Base-by-base conservation (phyloP, 2,329 filamentous ascomycete species). In the Penicillium vulpinum region DNA sequence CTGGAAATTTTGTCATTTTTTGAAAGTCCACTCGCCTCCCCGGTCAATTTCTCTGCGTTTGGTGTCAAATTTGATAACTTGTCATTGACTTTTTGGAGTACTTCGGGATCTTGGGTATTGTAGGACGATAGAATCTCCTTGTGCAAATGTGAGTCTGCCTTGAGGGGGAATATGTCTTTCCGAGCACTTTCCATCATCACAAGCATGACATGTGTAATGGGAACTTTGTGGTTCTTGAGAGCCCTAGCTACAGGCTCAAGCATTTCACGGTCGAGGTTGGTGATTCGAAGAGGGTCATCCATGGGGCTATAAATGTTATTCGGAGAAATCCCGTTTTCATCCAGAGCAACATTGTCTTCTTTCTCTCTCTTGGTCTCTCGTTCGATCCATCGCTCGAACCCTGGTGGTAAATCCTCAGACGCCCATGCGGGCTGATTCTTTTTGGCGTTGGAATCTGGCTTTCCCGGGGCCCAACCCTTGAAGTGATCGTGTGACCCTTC, bases 101-200 rank as follows among this genome's bases (percentile, higher is more conserved):
- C 7, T 11, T 58, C 41, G 2, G 53, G n/a, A n/a, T 56, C 55
- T 16, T 57, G 40, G n/a, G 54, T 60, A 18, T 55, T 53, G 43
- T 69, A 63, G 5, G 68, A 64, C 3, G 64, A 57, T 28, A 68
- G 45, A 10, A 72, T 67, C 22, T 60, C 53, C 8, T 66, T 39
- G 43, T 73, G 67, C 13, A 72, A 52, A 39, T 66, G 59, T 11
- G 70, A 71, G 1, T 62, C 68, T 26, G 61, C 53, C 45, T 62
- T 66, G 8, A 73, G 58, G 5, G 70, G 70, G 36, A 73, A 73
- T 21, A 72, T 39, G 21, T 71, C 70, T 39, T 72, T 71, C 21
- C 70, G 62, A 10, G 67, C 58, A 50, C 70, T 73, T 53, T 73
- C 70, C 69, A 72, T 68, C 22, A 67, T 61, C 29, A 73, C 58